Conservation (phyloP, 768 basidiomycete species). For the Tephrocybe sp. region DNA sequence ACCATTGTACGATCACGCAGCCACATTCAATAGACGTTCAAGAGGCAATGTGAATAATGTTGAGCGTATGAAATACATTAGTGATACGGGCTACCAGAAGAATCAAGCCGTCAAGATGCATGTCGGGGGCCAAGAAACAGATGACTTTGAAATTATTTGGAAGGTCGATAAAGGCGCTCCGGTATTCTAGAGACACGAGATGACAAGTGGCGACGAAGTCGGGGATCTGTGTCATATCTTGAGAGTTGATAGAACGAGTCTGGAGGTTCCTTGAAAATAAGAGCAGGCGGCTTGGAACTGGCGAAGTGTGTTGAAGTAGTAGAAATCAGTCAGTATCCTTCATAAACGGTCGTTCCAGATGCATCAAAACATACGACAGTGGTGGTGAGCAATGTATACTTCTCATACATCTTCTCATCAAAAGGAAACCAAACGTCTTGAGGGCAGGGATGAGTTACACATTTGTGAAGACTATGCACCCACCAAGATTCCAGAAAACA, state of each 20-base stretch:
- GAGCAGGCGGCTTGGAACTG: background rate
- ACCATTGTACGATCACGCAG: too few species aligned
- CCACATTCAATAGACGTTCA: too few species aligned
- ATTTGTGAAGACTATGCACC: conserved; percentile 11
- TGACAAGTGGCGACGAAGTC: conserved; percentile 1
- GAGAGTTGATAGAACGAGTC: background rate
- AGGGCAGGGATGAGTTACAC: conserved; percentile 1
- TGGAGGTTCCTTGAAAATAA: background rate
- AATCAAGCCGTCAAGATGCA: too few species aligned
- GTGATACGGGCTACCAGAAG: too few species aligned
- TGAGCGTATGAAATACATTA: too few species aligned
- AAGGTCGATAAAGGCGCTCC: conserved; percentile 38
- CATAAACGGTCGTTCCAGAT: background rate
- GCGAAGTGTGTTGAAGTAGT: background rate
- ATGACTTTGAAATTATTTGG: conserved; percentile 1
- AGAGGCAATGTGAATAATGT: too few species aligned
- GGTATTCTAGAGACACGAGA: conserved; percentile 45
- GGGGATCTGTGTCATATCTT: conserved; percentile 3
- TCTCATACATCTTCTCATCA: conserved; percentile 4
- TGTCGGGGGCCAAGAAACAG: too few species aligned
- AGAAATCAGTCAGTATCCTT: background rate
- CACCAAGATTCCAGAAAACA: conserved; percentile 42
- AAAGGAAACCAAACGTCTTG: conserved; percentile 13
- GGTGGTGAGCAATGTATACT: background rate
- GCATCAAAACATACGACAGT: conserved; percentile 10